phyloP scores from a whole-genome alignment of 2,329 filamentous ascomycete species.

The Monascus ruber region DNA sequence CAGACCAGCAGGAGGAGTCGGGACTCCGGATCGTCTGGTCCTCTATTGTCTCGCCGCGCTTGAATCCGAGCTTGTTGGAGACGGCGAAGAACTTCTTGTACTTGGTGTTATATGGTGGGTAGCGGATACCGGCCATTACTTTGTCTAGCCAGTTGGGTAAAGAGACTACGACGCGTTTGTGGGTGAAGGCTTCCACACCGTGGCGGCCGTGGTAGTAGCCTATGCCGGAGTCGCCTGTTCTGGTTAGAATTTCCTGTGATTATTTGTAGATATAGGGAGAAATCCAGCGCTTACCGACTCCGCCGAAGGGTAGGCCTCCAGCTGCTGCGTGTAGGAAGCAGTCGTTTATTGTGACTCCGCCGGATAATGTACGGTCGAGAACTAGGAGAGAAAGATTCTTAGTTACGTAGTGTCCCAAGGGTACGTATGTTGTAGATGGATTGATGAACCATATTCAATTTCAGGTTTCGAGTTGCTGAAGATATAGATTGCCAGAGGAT shows the following conservation, averaged over 20 bases:
- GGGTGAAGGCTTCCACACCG: conserved; percentile 33
- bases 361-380: no score
- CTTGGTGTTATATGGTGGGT: background rate
- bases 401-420: conserved; percentile 34
- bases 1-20: no score
- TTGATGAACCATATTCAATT: no score
- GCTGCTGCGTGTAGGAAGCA: conserved; percentile 34
- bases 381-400: no score
- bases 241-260: no score
- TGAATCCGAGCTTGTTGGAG: background rate
- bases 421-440: no score
- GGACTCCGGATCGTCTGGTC: background rate
- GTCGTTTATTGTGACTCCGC: conserved; percentile 42
- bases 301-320: conserved; percentile 38
- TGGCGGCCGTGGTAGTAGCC: conserved; percentile 41
- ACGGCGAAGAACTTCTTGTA: background rate
- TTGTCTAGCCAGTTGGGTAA: background rate
- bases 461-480: conserved; percentile 28
- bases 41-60: background rate
- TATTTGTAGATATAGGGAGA: no score
- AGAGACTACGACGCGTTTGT: conserved; percentile 13
- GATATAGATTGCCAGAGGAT: conserved; percentile 33
- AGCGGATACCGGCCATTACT: background rate
- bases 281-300: conserved; percentile 17
- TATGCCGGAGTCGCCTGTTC: conserved; percentile 33